These are phyloP conservation scores for Alternaria viburni DNA, from an alignment of 2,329 filamentous ascomycete genomes.

Conservation along the genomic window DNA sequence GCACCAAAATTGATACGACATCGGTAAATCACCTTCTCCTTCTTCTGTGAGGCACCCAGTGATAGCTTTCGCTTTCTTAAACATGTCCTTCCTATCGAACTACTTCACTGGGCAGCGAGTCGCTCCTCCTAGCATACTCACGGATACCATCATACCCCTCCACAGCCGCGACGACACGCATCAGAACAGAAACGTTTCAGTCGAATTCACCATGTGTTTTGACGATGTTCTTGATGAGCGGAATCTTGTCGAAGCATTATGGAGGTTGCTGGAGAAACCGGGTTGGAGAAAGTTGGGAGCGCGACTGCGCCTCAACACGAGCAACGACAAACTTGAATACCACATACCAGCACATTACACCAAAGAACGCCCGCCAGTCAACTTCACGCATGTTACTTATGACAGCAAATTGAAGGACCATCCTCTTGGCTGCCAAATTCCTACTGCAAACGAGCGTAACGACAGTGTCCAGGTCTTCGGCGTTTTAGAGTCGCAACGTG, in stretches of 20 bases:
- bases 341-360: constrained; percentile 51
- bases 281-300: constrained; percentile 58
- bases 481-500: background rate
- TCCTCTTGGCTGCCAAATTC: constrained; percentile 49
- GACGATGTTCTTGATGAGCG: constrained; percentile 56
- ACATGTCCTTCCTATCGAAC: constrained; percentile 12
- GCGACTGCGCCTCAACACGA: constrained; percentile 50
- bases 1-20: background rate
- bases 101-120: constrained; percentile 9
- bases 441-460: constrained; percentile 22
- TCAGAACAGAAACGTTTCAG: constrained; percentile 6
- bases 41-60: background rate
- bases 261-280: constrained; percentile 50
- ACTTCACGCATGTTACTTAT: constrained; percentile 49
- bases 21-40: background rate
- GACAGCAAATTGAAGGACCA: constrained; percentile 53
- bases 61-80: background rate
- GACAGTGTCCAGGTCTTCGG: constrained; percentile 9
- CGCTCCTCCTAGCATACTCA: constrained; percentile 19
- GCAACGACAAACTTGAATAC: constrained; percentile 47
- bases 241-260: constrained; percentile 48
- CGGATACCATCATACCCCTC: constrained; percentile 31
- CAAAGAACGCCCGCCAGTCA: constrained; percentile 49
- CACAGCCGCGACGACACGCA: constrained; percentile 17
- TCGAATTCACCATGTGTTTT: constrained; percentile 49